Evolutionary conservation across 2,329 filamentous ascomycete species (phyloP).

Genomic region (Cryphonectria parasitica): DNA sequence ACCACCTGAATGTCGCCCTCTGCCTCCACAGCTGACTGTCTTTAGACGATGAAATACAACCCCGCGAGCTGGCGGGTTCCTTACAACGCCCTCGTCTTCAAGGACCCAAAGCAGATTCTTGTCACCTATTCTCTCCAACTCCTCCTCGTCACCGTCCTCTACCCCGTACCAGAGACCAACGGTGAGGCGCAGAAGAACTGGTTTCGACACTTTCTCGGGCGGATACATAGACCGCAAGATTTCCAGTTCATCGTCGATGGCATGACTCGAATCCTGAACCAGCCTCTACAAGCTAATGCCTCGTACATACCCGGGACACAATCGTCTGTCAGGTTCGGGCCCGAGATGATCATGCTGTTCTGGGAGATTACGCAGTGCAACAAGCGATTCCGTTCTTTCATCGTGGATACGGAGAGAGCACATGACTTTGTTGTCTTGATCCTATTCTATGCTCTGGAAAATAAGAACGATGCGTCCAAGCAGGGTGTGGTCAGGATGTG

Average conservation of each 20-base stretch:
- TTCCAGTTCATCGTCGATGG: slow-evolving; percentile 97
- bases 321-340: slow-evolving; percentile 80
- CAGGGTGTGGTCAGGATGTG: slow-evolving; percentile 96
- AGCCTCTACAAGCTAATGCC: slow-evolving; percentile 84
- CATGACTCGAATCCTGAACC: slow-evolving; percentile 89
- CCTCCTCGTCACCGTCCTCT: slow-evolving; percentile 81
- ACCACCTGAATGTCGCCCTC: not conserved
- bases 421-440: slow-evolving; percentile 92
- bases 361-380: slow-evolving; percentile 98
- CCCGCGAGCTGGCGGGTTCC: slow-evolving; percentile 92
- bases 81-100: slow-evolving; percentile 90
- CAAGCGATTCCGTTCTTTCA: slow-evolving; percentile 93
- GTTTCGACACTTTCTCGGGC: slow-evolving; percentile 89
- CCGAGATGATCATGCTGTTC: slow-evolving; percentile 95
- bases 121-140: slow-evolving; percentile 92
- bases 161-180: slow-evolving; percentile 79
- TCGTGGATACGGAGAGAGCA: slow-evolving; percentile 91
- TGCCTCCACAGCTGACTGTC: slow-evolving; percentile 23
- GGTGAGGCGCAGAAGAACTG: slow-evolving; percentile 80
- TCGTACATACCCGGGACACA: slow-evolving; percentile 89
- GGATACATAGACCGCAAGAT: slow-evolving; percentile 89
- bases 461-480: slow-evolving; percentile 82
- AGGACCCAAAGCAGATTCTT: slow-evolving; percentile 85
- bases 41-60: slow-evolving; percentile 89
- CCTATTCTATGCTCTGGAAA: slow-evolving; percentile 90